Evolutionary conservation across 805 yeast species (phyloP), one percentile per base, ranked within the genome.

Genomic region (Ogataea pignaliae): DNA sequence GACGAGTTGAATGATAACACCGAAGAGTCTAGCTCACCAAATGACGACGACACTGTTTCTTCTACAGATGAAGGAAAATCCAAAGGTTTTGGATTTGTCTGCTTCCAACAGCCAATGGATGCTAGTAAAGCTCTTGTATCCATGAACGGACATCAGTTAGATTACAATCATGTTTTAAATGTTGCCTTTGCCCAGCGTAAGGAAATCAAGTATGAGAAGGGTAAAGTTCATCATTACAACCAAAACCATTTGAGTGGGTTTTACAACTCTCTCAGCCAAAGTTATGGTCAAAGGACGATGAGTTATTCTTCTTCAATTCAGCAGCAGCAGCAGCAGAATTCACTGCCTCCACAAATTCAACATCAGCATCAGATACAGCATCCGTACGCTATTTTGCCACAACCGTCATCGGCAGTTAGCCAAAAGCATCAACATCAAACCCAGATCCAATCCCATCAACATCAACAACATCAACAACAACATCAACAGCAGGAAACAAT

Each of bases 1-100:
- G 43, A 36, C 29, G 15, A 30, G 26, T 21, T 14, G 13, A 21
- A 39, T 15, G 31, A 37, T 10, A 49, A 45, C 13, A 41, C 29
- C 16, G 50, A 41, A 13, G 42, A 32, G 10, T 46, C 26, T 5
- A 7, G 26, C 7, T 21, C 26, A 5, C 7, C 26, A 21, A 21
- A 21, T 7, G 7, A 21, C 26, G 26, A 21, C 26, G 7, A 21
- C 26, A 21, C 26, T 21, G 26, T 21, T 7, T 21, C 26, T 21
- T 21, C 26, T 4, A 42, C 29, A 8, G 40, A 41, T 33, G 48
- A 52, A 29, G 59, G 60, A 2, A 69, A 69, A 46, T 83, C 91
- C 17, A 78, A 81, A 59, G 90, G 93, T 16, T 87, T 83, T 59
- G 95, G 93, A 37, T 87, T 87, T 68, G 87, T 86, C 42, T 85